Evolutionary conservation across 305 asterid species (phyloP).

Genomic region (Nicotiana rustica): DNA sequence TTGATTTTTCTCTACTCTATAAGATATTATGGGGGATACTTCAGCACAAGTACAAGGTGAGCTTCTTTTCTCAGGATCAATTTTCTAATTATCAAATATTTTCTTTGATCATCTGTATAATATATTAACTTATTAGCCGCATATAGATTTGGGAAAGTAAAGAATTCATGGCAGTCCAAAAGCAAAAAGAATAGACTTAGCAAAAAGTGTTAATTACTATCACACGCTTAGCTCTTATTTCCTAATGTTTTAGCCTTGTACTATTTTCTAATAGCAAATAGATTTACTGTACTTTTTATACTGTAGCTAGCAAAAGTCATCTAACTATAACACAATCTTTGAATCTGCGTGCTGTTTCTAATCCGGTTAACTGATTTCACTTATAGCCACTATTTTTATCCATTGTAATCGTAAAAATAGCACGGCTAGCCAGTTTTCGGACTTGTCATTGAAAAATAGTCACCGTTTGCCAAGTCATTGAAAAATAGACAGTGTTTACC

Average conservation of each 20-base stretch:
- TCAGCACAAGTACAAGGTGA: constrained; percentile 23
- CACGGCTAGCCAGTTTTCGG: too few species aligned
- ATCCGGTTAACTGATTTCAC: too few species aligned
- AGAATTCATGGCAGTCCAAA: neutral
- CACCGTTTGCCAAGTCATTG: too few species aligned
- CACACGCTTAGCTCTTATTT: neutral
- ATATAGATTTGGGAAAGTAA: neutral
- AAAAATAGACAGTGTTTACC: too few species aligned
- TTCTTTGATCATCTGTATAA: neutral
- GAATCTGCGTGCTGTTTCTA: neutral
- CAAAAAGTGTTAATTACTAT: neutral
- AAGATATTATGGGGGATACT: neutral
- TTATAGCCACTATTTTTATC: too few species aligned
- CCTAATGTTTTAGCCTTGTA: neutral
- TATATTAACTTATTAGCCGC: neutral
- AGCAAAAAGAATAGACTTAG: neutral
- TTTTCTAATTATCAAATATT: neutral
- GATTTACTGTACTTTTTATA: neutral
- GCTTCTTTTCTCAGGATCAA: neutral
- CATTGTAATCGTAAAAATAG: too few species aligned
- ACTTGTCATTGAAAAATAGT: too few species aligned
- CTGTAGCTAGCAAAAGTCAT: neutral
- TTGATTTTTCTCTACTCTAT: neutral
- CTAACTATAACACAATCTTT: neutral
- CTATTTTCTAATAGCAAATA: neutral